Conservation (phyloP, 176 grass and related monocot genomes). For the Calamus simplicifolius region DNA sequence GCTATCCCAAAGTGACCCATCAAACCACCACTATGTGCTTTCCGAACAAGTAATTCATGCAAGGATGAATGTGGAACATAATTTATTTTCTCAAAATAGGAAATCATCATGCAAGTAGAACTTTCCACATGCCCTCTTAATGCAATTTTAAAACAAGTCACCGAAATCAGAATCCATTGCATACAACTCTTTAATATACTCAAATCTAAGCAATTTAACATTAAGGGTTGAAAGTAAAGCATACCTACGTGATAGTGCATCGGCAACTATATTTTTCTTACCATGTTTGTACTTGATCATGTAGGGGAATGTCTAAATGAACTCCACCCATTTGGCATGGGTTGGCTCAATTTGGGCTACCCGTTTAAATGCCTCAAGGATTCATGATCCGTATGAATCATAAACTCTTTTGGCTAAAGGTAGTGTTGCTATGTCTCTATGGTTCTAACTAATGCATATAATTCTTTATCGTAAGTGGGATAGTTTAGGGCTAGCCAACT, state of each 20-base stretch:
- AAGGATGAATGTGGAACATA: not conserved
- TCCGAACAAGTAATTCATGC: not conserved
- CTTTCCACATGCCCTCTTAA: not conserved
- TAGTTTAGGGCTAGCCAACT: not conserved
- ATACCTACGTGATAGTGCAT: constrained; percentile 1
- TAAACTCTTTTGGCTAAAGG: not conserved
- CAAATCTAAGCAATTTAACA: not conserved
- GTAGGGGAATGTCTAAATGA: not conserved
- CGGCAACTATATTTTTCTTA: not conserved
- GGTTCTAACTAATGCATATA: not conserved
- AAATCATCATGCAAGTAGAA: not conserved
- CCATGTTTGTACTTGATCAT: not conserved
- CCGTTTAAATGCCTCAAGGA: not conserved
- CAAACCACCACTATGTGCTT: not conserved
- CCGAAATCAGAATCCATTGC: not conserved
- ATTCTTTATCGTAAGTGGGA: not conserved
- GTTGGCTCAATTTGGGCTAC: not conserved
- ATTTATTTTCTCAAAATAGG: not conserved
- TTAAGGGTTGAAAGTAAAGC: not conserved
- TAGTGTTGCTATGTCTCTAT: not conserved
- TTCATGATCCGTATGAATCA: not conserved
- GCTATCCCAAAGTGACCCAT: not conserved
- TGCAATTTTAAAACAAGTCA: not conserved
- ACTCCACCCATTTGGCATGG: not conserved
- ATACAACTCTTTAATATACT: not conserved